A percentile compares a stretch with the other conserved stretches of the same genome.
Conservation (phyloP, 2,329 filamentous ascomycete genomes). For the Sporothrix brunneoviolacea region DNA sequence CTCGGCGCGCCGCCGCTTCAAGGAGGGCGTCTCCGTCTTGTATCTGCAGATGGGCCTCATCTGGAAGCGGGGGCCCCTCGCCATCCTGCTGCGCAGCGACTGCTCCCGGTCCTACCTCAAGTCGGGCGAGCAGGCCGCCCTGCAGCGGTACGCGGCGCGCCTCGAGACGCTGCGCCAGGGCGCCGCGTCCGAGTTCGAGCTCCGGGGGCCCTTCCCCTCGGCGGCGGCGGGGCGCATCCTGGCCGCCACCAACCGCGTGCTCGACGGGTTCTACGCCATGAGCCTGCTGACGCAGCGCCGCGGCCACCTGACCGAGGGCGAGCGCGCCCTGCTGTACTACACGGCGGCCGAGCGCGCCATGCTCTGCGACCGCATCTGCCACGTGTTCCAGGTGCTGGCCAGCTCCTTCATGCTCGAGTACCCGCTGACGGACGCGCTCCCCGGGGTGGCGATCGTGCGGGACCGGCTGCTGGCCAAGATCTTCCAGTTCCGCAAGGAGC, state of each 20-base stretch:
- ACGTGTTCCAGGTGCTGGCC: conserved; percentile 79
- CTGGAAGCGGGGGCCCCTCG: conserved; percentile 89
- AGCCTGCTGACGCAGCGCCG: conserved; percentile 84
- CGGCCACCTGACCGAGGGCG: conserved; percentile 66
- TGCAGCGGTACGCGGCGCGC: conserved; percentile 72
- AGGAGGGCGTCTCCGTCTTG: conserved; percentile 80
- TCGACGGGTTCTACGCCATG: conserved; percentile 95
- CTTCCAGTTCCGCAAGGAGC: conserved; percentile 74
- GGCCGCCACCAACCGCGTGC: conserved; percentile 71
- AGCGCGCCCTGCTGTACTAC: conserved; percentile 71
- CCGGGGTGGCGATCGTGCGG: conserved; percentile 71
- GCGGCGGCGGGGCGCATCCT: conserved; percentile 68
- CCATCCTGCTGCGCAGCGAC: conserved; percentile 58
- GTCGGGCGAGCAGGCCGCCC: conserved; percentile 76
- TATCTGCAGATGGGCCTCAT: conserved; percentile 94
- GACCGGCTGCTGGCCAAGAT: conserved; percentile 82
- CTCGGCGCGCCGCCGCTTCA: conserved; percentile 78
- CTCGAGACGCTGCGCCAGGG: conserved; percentile 67
- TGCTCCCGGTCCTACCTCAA: conserved; percentile 67
- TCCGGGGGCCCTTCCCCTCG: conserved; percentile 79
- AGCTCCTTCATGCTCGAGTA: conserved; percentile 93
- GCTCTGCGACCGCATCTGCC: conserved; percentile 82
- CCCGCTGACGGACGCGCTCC: conserved; percentile 81
- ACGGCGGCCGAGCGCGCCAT: conserved; percentile 73
- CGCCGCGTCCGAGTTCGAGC: conserved; percentile 79